Percentiles rank a stretch among this genome's conserved stretches.
These are phyloP conservation scores for Physcomitrellopsis africana DNA, from an alignment of 225 moss, liverwort and hornwort genomes.

Conservation along the genomic window DNA sequence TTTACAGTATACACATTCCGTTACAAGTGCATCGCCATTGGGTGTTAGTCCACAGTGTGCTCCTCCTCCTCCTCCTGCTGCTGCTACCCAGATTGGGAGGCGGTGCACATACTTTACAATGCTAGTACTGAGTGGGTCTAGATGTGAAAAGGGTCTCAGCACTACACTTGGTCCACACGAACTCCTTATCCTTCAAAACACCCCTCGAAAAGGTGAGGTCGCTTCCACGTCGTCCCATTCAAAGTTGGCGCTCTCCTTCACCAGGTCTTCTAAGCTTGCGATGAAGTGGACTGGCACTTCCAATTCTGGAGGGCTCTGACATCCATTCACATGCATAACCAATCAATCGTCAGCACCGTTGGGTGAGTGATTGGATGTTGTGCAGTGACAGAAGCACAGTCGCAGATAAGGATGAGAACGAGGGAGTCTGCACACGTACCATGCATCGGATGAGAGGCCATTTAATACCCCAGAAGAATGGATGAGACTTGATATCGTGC, in stretches of 20 bases:
- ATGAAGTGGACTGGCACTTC: constrained; percentile 21
- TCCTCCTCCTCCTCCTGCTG: background rate
- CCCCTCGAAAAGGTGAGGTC: constrained; percentile 4
- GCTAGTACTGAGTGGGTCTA: background rate
- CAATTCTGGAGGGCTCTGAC: constrained; percentile 15
- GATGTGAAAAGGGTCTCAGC: background rate
- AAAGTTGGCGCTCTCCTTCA: background rate
- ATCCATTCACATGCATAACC: background rate
- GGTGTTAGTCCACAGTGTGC: background rate
- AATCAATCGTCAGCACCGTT: background rate
- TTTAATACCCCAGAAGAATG: constrained; percentile 77
- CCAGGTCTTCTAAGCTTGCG: constrained; percentile 3
- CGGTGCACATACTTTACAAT: background rate
- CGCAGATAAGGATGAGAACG: too few species aligned
- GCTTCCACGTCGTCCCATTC: constrained; percentile 22
- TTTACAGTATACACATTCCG: background rate
- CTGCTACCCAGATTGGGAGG: background rate
- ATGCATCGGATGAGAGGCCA: constrained; percentile 81
- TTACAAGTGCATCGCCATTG: background rate
- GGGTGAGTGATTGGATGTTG: background rate
- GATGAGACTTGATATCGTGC: constrained; percentile 78
- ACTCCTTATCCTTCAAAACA: background rate
- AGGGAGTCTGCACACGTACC: constrained; percentile 37
- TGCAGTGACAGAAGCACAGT: background rate
- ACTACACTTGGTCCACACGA: background rate